Conservation (phyloP, 2,329 filamentous ascomycete genomes). For the Talaromyces marneffei region DNA sequence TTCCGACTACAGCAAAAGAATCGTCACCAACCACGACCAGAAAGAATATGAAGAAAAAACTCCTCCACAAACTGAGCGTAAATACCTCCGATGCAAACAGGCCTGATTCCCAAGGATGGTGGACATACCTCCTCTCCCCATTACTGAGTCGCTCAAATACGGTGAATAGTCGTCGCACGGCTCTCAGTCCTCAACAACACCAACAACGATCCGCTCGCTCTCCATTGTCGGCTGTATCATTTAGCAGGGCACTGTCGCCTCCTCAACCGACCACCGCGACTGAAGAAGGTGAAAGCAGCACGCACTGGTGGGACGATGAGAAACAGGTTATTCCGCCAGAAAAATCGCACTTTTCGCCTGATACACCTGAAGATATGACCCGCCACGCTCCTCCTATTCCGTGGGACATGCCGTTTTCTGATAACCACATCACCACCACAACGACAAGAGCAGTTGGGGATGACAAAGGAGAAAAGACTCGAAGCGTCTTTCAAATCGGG, state of each 20-base stretch:
- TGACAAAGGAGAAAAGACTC: background rate
- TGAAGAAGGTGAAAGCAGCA: constrained; percentile 1
- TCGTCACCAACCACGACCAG: constrained; percentile 20
- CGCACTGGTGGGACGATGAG: constrained; percentile 27
- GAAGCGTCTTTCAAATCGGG: constrained; percentile 6
- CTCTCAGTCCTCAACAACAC: constrained; percentile 20
- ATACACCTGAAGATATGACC: constrained; percentile 22
- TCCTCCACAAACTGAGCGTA: constrained; percentile 29
- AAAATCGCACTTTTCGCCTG: constrained; percentile 28
- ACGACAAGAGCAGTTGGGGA: background rate
- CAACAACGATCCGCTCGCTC: background rate
- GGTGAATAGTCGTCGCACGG: constrained; percentile 25
- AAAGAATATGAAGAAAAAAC: constrained; percentile 22
- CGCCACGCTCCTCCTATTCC: background rate
- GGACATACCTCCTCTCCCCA: constrained; percentile 44
- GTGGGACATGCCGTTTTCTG: background rate
- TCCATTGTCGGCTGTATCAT: constrained; percentile 17
- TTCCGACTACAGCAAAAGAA: constrained; percentile 11
- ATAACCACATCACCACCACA: background rate
- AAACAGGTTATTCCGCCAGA: constrained; percentile 7
- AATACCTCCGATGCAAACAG: constrained; percentile 31
- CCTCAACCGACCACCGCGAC: background rate
- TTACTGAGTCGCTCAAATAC: constrained; percentile 36
- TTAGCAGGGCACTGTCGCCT: background rate
- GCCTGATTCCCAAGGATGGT: constrained; percentile 46